Percentiles rank a stretch among this genome's conserved stretches.
Evolutionary conservation across 768 basidiomycete genomes (phyloP).

Genomic region (Cubamyces sp.): DNA sequence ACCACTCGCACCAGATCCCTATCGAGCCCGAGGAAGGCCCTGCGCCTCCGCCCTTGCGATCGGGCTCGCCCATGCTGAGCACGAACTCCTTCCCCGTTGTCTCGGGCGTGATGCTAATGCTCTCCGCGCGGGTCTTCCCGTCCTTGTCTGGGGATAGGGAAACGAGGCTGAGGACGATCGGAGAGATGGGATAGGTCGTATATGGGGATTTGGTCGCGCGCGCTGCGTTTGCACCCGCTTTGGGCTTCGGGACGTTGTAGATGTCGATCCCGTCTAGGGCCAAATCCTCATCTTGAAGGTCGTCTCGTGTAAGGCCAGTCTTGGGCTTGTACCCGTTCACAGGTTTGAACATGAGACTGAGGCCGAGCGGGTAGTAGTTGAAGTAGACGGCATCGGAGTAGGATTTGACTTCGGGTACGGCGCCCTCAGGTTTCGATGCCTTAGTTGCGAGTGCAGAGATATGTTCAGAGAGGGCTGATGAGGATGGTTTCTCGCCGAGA

Average conservation of each 20-base stretch:
- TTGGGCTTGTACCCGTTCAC: slow-evolving; percentile 63
- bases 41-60: slow-evolving; percentile 87
- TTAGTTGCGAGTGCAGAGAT: slow-evolving; percentile 40
- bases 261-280: slow-evolving; percentile 77
- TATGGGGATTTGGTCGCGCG: slow-evolving; percentile 48
- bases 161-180: slow-evolving; percentile 51
- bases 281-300: slow-evolving; percentile 55
- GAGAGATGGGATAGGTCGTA: slow-evolving; percentile 57
- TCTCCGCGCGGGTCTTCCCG: slow-evolving; percentile 40
- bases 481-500: slow-evolving; percentile 56
- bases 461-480: slow-evolving; percentile 47
- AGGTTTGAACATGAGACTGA: slow-evolving; percentile 81
- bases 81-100: slow-evolving; percentile 84
- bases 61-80: slow-evolving; percentile 76
- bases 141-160: slow-evolving; percentile 22
- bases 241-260: slow-evolving; percentile 62
- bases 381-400: slow-evolving; percentile 87
- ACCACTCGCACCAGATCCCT: slow-evolving; percentile 95
- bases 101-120: slow-evolving; percentile 47
- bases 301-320: slow-evolving; percentile 46
- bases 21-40: slow-evolving; percentile 85
- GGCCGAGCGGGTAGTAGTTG: slow-evolving; percentile 78
- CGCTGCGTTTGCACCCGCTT: slow-evolving; percentile 34
- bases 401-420: slow-evolving; percentile 69
- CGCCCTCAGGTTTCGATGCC: slow-evolving; percentile 22